Percentiles rank a stretch among this genome's conserved stretches.
Conservation (phyloP, 495 filamentous ascomycete species). For the Darksidea phi region DNA sequence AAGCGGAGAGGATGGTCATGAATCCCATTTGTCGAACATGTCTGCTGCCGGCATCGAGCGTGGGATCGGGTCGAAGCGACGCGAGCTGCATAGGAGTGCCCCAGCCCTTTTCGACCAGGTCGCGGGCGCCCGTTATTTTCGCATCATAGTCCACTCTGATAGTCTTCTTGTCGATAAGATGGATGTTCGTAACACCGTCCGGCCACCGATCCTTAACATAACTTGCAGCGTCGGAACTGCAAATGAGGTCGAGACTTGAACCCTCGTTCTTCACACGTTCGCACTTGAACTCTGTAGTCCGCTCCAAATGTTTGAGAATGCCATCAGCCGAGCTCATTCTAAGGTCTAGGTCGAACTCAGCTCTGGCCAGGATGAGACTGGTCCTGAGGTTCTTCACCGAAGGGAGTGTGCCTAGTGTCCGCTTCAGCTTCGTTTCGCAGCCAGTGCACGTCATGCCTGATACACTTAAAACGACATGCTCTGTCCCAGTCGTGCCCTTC, state of each 20-base stretch:
- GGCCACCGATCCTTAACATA: slow-evolving; percentile 8
- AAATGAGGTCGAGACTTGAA: slow-evolving; percentile 38
- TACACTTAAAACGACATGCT: slow-evolving; percentile 53
- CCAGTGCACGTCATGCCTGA: slow-evolving; percentile 67
- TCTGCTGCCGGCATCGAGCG: slow-evolving; percentile 55
- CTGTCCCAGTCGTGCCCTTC: slow-evolving; percentile 7
- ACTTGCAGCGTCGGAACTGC: not conserved
- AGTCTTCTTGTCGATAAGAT: not conserved
- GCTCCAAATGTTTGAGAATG: slow-evolving; percentile 52
- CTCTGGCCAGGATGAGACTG: slow-evolving; percentile 59
- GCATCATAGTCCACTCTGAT: slow-evolving; percentile 16
- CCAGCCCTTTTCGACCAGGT: slow-evolving; percentile 8
- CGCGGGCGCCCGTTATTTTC: slow-evolving; percentile 11
- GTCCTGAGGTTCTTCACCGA: slow-evolving; percentile 56
- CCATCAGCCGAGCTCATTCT: slow-evolving; percentile 42
- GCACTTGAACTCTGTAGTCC: slow-evolving; percentile 61
- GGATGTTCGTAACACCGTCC: slow-evolving; percentile 11
- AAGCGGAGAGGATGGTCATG: slow-evolving; percentile 58
- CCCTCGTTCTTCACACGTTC: slow-evolving; percentile 50
- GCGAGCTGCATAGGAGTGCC: slow-evolving; percentile 3
- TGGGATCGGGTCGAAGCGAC: slow-evolving; percentile 41
- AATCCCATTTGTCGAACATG: slow-evolving; percentile 59
- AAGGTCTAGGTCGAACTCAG: slow-evolving; percentile 58
- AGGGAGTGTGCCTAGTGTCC: slow-evolving; percentile 45
- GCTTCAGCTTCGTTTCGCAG: slow-evolving; percentile 60